Base-by-base conservation (phyloP, 2,329 filamentous ascomycete genomes). In the Aspergillus felis region DNA sequence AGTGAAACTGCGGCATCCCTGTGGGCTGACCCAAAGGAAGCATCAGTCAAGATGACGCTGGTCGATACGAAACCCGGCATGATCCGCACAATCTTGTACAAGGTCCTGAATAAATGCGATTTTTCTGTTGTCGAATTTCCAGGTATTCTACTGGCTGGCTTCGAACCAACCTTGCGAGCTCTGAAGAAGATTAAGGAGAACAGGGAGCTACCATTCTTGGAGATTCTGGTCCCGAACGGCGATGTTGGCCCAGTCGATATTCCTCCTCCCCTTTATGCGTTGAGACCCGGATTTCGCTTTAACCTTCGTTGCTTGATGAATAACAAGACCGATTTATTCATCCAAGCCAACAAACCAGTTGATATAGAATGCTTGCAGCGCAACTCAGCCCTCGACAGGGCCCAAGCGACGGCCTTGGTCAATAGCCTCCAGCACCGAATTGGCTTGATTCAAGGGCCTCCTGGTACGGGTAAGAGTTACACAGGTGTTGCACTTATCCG, bases 131-230 rank as follows among this genome's bases (percentile, higher is more conserved):
- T 87, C 1, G 85, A 87, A 59, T 87, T 87, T 55, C 85, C 84
- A 0, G 81, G 81, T 0, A 73, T 87, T 1, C 67, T 88, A 1
- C 72, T 86, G 2, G 78, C 80, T 0, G 78, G 84, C 0, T 87
- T 88, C 62, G 71, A 78, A 27, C 81, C 82, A 38, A 85, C 81
- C 0, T 74, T 88, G 0, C 68, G 76, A 49, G 81, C 80, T 0
- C 71, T 88, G 3, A 82, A 87, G 64, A 66, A 70, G 0, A 83
- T 86, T 73, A 78, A 75, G 6, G 59, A 62, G 10, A 71, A 59
- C 14, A 69, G 72, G 0, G 64, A 76, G 20, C 59, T 85, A 1
- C 82, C 83, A 1, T 84, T 84, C 53, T 65, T 74, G 7, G 67
- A 81, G 4, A 68, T 82, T 3, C 58, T 77, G 7, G 65, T 67